phyloP scores from a whole-genome alignment of 495 filamentous ascomycete genomes.

The Penicillium taxi region DNA sequence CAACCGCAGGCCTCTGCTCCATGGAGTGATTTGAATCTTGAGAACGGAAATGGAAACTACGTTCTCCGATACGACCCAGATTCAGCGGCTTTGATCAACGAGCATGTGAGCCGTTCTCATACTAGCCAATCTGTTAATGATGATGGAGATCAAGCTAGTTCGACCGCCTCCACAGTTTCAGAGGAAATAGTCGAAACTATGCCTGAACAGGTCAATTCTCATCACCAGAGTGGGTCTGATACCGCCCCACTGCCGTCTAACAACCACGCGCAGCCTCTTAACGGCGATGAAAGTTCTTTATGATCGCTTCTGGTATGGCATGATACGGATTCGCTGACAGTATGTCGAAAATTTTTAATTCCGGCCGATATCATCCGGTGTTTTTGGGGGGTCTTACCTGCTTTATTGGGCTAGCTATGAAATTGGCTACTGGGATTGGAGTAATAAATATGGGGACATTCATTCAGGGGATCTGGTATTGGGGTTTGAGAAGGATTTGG shows the following conservation, averaged over 20 bases:
- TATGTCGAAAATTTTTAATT: no score
- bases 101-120: slow-evolving; percentile 12
- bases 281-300: neutral
- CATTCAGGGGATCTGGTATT: no score
- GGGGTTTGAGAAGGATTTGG: no score
- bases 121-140: slow-evolving; percentile 1
- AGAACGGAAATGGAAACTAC: slow-evolving; percentile 23
- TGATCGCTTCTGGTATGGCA: no score
- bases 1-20: slow-evolving; percentile 33
- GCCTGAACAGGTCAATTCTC: slow-evolving; percentile 1
- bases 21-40: slow-evolving; percentile 29
- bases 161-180: slow-evolving; percentile 14
- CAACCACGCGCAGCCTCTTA: neutral
- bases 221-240: neutral
- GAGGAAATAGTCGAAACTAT: slow-evolving; percentile 9
- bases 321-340: no score
- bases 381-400: neutral
- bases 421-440: neutral
- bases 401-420: neutral
- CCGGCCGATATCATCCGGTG: slow-evolving; percentile 6
- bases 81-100: slow-evolving; percentile 35
- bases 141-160: slow-evolving; percentile 13
- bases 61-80: slow-evolving; percentile 40
- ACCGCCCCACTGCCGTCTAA: no score
- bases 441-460: no score